Base-by-base conservation (phyloP, 75 land plant species). In the Selaginella moellendorffii region DNA sequence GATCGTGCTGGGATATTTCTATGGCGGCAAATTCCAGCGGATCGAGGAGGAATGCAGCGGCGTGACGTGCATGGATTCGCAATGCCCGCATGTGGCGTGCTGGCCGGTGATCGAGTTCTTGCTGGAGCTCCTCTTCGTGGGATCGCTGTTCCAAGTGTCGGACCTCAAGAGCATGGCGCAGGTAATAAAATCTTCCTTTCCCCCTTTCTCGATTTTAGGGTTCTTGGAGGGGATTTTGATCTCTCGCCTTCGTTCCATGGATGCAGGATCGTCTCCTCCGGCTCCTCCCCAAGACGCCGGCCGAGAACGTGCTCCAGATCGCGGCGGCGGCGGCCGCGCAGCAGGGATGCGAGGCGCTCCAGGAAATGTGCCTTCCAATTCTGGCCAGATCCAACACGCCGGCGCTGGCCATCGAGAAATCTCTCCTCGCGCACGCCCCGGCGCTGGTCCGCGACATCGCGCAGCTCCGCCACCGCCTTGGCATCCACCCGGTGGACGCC, bases 241-340 rank as follows among this genome's bases (percentile, higher is more conserved):
- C n/a, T n/a, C n/a, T n/a, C n/a, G n/a, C n/a, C n/a, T n/a, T n/a
- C n/a, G n/a, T n/a, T n/a, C n/a, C n/a, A n/a, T n/a, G n/a, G n/a
- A n/a, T 82, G 75, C 97, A 91, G 97, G 71, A 90, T 9, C 82
- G 78, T 24, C 80, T 92, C 31, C 71, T 74, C 17, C 79, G 79
- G 52, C 72, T 80, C 53, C 75, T 85, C 30, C 84, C 73, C 0
- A 78, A 74, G 54, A 79, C 83, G 28, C 64, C 65, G 54, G 77
- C 75, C 19, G 97, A 92, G 29, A 87, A 88, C 73, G 74, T 92
- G 24, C 75, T 88, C 42, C 82, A 79, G 18, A 80, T 92, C 29
- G 74, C 85, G 27, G 14, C 46, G 14, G 23, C 52, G 10, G 83
- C 78, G 53, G 86, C 86, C 10, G 68, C 58, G 23, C 64, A 70